Conservation (phyloP, 345 rosid species). For the Linum trigynum region DNA sequence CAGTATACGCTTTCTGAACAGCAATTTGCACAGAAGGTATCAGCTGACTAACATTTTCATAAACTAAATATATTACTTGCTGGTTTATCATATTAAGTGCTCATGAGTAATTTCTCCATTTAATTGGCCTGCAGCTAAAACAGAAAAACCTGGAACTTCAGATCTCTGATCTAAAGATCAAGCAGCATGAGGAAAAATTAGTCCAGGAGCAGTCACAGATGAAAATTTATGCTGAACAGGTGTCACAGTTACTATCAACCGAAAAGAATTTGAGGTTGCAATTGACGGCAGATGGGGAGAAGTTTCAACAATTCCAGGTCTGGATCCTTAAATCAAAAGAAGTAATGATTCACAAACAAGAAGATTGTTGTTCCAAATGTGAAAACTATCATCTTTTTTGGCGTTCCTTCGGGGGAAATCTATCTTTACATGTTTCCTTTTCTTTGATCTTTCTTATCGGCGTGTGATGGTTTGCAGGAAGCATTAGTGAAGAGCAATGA, state of each 20-base stretch:
- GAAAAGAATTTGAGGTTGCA: slow-evolving; percentile 81
- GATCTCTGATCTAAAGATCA: slow-evolving; percentile 61
- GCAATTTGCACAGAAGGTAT: slow-evolving; percentile 67
- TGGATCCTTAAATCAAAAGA: not conserved
- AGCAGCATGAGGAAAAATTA: slow-evolving; percentile 80
- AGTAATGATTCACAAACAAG: too few species aligned
- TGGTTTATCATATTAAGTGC: slow-evolving; percentile 2
- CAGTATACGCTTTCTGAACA: slow-evolving; percentile 80
- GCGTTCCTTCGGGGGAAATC: too few species aligned
- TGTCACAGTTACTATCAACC: slow-evolving; percentile 67
- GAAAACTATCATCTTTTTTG: too few species aligned
- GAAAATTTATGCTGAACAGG: slow-evolving; percentile 87
- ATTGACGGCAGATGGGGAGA: slow-evolving; percentile 87
- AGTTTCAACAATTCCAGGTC: slow-evolving; percentile 93
- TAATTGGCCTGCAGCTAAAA: slow-evolving; percentile 48
- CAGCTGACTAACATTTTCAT: slow-evolving; percentile 1
- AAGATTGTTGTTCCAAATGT: not conserved
- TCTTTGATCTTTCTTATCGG: too few species aligned
- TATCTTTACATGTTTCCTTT: too few species aligned
- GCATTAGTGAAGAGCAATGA: slow-evolving; percentile 87
- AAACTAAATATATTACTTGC: not conserved
- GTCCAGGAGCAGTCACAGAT: slow-evolving; percentile 79
- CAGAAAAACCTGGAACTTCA: slow-evolving; percentile 80
- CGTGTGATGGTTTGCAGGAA: slow-evolving; percentile 43
- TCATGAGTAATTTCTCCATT: slow-evolving; percentile 9